phyloP scores from a whole-genome alignment of 2,329 filamentous ascomycete species.

The Hirsutella minnesotensis region DNA sequence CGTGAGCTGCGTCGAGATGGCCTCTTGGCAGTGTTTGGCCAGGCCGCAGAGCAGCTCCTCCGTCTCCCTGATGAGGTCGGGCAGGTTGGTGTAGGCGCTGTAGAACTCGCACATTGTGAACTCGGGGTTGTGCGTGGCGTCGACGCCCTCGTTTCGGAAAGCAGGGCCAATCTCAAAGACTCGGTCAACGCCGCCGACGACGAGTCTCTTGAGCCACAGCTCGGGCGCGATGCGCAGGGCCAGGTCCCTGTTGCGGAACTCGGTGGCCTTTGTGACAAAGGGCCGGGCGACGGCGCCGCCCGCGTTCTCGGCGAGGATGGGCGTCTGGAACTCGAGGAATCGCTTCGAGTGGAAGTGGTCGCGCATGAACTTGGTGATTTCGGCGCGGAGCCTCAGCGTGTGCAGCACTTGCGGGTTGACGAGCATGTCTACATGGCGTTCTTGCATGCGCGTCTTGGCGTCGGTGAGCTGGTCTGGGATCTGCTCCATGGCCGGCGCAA shows the following conservation, averaged over 20 bases:
- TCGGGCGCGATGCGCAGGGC: constrained; percentile 85
- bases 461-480: constrained; percentile 61
- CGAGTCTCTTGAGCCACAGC: constrained; percentile 84
- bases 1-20: constrained; percentile 32
- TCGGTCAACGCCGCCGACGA: constrained; percentile 76
- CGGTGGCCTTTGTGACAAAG: constrained; percentile 62
- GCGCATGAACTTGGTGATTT: constrained; percentile 63
- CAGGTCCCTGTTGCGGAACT: constrained; percentile 59
- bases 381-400: constrained; percentile 60
- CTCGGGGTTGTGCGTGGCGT: constrained; percentile 89
- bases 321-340: constrained; percentile 85
- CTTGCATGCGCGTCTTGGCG: constrained; percentile 59
- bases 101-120: constrained; percentile 99
- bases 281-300: constrained; percentile 82
- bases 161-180: constrained; percentile 89
- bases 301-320: constrained; percentile 69
- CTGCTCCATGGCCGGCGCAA: constrained; percentile 69
- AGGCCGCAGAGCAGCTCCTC: constrained; percentile 56
- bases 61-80: constrained; percentile 64
- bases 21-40: constrained; percentile 34
- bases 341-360: constrained; percentile 57
- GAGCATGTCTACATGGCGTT: constrained; percentile 78
- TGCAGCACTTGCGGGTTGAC: constrained; percentile 59
- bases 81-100: constrained; percentile 67
- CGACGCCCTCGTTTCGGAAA: constrained; percentile 89